phyloP scores from a whole-genome alignment of 2,329 filamentous ascomycete genomes.

The Boeremia exigua region DNA sequence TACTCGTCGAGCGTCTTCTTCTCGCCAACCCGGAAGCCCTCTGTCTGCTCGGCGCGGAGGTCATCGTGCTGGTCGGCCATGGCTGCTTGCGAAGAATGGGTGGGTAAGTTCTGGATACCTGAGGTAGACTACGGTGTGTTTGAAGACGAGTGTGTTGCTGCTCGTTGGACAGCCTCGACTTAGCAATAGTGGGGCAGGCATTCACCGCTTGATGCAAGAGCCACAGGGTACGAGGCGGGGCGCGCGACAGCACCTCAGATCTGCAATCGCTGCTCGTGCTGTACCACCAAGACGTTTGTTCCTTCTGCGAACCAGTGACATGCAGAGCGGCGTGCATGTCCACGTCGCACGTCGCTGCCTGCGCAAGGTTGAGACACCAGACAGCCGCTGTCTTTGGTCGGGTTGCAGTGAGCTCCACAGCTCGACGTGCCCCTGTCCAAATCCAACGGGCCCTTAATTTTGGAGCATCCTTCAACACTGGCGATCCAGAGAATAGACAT shows the following conservation, averaged over 20 bases:
- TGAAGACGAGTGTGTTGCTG: slow-evolving; percentile 6
- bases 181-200: neutral
- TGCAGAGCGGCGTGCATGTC: neutral
- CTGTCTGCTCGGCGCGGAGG: slow-evolving; percentile 82
- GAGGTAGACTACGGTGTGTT: slow-evolving; percentile 9
- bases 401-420: too few species aligned
- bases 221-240: slow-evolving; percentile 18
- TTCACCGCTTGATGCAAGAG: neutral
- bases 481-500: too few species aligned
- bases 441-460: too few species aligned
- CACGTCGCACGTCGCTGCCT: neutral
- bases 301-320: neutral
- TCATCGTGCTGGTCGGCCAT: slow-evolving; percentile 69
- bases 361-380: neutral
- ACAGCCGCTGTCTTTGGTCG: neutral
- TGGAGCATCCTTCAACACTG: too few species aligned
- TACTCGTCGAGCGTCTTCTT: slow-evolving; percentile 98
- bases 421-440: too few species aligned
- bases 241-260: slow-evolving; percentile 7
- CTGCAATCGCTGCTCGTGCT: neutral
- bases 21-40: slow-evolving; percentile 97
- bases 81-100: slow-evolving; percentile 17
- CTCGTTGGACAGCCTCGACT: neutral
- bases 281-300: neutral
- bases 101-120: neutral